A percentile compares a stretch with the other conserved stretches of the same genome.
These are phyloP conservation scores for Pythium diclinum DNA, from an alignment of 352 stramenopile genomes.

Conservation along the genomic window DNA sequence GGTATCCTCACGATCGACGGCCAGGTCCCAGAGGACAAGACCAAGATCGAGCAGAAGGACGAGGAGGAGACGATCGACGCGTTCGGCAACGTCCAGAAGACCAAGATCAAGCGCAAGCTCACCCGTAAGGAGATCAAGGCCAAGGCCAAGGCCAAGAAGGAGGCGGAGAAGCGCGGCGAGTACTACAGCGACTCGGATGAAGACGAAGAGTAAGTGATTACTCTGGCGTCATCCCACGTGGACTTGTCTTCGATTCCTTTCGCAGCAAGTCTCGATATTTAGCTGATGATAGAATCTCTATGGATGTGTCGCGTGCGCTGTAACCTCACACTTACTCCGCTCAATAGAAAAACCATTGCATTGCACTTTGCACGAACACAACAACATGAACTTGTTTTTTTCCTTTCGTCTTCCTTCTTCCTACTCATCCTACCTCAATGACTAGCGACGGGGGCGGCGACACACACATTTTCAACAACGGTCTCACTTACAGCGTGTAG, in stretches of 20 bases:
- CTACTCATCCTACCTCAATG: neutral
- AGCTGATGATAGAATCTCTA: constrained; percentile 34
- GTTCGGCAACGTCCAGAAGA: constrained; percentile 86
- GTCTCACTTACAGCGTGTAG: constrained; percentile 25
- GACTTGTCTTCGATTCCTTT: constrained; percentile 30
- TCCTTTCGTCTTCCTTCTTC: neutral
- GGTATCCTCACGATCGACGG: constrained; percentile 87
- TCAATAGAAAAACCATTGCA: constrained; percentile 14
- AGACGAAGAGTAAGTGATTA: constrained; percentile 40
- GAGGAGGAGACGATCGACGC: constrained; percentile 78
- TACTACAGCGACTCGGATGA: constrained; percentile 83
- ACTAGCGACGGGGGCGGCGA: no score
- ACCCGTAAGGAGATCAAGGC: constrained; percentile 89
- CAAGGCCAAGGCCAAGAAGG: constrained; percentile 86
- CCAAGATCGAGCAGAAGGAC: constrained; percentile 90
- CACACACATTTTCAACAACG: no score
- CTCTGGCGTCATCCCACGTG: constrained; percentile 22
- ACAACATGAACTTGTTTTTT: neutral
- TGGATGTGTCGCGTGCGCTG: constrained; percentile 31
- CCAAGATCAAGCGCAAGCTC: constrained; percentile 88
- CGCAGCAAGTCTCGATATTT: constrained; percentile 32
- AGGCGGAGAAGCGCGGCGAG: constrained; percentile 79
- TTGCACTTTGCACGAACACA: constrained; percentile 14
- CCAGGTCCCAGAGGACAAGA: constrained; percentile 83
- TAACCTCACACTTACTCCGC: constrained; percentile 21